These are phyloP conservation scores for Penicillium crystallinum DNA, from an alignment of 495 filamentous ascomycete species.

Conservation along the genomic window DNA sequence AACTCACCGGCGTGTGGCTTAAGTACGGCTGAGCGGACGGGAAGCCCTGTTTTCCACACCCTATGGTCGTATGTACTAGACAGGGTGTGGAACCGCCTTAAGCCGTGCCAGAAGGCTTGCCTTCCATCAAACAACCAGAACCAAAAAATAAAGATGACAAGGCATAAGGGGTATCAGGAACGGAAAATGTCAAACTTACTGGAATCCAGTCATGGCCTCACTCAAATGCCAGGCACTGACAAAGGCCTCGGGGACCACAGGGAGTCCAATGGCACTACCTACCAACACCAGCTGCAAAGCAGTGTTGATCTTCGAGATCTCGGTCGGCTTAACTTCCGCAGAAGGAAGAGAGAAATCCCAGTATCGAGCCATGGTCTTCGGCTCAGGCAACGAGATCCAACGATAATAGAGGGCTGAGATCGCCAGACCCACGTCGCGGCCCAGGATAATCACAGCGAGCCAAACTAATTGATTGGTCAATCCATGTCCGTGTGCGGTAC, in stretches of 20 bases:
- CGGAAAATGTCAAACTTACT: conserved; percentile 52
- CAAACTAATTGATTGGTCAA: conserved; percentile 51
- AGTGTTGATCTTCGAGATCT: conserved; percentile 87
- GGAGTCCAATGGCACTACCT: conserved; percentile 68
- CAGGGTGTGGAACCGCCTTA: conserved; percentile 2
- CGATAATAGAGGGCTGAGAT: conserved; percentile 90
- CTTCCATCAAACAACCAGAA: not conserved
- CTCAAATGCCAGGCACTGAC: conserved; percentile 47
- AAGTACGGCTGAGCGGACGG: conserved; percentile 46
- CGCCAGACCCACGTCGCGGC: conserved; percentile 81
- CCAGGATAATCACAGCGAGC: conserved; percentile 82
- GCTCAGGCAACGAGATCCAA: conserved; percentile 86
- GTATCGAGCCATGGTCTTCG: conserved; percentile 88
- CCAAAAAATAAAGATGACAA: not conserved
- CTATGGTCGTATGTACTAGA: conserved; percentile 43
- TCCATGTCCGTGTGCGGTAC: not conserved
- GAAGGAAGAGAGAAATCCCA: conserved; percentile 95
- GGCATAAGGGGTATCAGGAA: conserved; percentile 1
- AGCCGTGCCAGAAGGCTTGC: not conserved
- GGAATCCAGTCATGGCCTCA: conserved; percentile 55
- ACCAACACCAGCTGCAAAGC: conserved; percentile 74
- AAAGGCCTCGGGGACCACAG: conserved; percentile 50
- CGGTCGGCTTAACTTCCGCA: conserved; percentile 88
- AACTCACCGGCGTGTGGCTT: conserved; percentile 46
- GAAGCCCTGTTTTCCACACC: conserved; percentile 48